Conservation (phyloP, 805 yeast genomes). For the Ogataea nakhonphanomensis region DNA sequence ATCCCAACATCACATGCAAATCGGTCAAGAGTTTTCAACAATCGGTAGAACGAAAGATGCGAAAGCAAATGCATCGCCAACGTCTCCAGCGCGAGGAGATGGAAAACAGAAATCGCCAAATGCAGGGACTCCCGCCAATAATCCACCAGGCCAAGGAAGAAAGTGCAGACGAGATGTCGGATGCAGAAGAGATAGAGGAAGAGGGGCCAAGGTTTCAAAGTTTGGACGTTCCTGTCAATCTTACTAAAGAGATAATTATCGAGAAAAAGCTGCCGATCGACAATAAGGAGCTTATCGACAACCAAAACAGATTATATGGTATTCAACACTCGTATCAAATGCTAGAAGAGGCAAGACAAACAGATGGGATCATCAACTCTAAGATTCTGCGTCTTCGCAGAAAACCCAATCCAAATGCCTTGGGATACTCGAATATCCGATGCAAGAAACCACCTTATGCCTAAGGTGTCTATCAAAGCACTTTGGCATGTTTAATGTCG, state of each 20-base stretch:
- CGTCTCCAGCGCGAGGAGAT: constrained; percentile 15
- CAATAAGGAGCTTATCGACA: constrained; percentile 39
- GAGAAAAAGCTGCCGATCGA: constrained; percentile 30
- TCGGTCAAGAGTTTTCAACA: constrained; percentile 31
- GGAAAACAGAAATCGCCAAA: constrained; percentile 11
- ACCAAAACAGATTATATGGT: constrained; percentile 28
- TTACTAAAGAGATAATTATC: constrained; percentile 27
- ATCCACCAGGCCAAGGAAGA: constrained; percentile 6
- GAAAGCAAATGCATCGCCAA: constrained; percentile 18
- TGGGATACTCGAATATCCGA: constrained; percentile 43
- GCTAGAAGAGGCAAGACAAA: constrained; percentile 25
- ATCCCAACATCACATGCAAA: constrained; percentile 16
- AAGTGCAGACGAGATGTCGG: not conserved
- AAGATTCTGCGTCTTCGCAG: constrained; percentile 43
- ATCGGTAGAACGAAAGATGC: constrained; percentile 22
- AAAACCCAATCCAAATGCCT: constrained; percentile 46
- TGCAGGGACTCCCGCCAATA: constrained; percentile 5
- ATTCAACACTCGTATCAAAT: constrained; percentile 23
- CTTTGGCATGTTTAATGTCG: constrained; percentile 60
- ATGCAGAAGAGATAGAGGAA: constrained; percentile 9
- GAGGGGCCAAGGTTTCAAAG: constrained; percentile 18
- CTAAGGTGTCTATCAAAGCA: constrained; percentile 35
- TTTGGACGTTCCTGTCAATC: constrained; percentile 18
- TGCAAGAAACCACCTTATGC: constrained; percentile 45
- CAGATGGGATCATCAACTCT: constrained; percentile 29